Percentiles rank a stretch among this genome's conserved stretches.
phyloP scores from a whole-genome alignment of 1,139 yeast genomes.

The Oligophagozyma castellii region DNA sequence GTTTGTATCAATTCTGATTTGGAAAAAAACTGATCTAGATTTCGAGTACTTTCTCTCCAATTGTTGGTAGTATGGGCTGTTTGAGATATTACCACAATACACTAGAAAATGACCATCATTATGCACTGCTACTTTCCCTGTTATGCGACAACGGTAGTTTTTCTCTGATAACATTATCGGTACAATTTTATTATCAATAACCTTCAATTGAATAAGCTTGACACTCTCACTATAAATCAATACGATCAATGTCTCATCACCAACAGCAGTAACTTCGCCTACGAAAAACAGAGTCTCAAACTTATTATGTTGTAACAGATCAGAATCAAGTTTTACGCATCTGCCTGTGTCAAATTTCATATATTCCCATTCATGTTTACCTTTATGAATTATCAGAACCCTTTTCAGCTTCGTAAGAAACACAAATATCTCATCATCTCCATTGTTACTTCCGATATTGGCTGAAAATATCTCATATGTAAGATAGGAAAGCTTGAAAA shows the following conservation, averaged over 20 bases:
- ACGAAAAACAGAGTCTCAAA: background rate
- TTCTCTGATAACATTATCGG: background rate
- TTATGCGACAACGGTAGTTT: background rate
- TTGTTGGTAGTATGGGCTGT: background rate
- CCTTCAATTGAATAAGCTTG: background rate
- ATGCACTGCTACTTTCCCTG: background rate
- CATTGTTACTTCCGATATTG: background rate
- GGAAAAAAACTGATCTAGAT: background rate
- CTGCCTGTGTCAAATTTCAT: slow-evolving; percentile 18
- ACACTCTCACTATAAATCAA: background rate
- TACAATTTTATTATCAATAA: background rate
- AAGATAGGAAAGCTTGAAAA: background rate
- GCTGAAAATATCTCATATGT: background rate
- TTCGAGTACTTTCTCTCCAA: background rate
- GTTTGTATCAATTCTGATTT: background rate
- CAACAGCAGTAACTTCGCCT: background rate
- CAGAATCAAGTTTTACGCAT: slow-evolving; percentile 7
- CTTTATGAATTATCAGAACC: slow-evolving; percentile 13
- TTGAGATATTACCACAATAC: background rate
- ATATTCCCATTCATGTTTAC: slow-evolving; percentile 15
- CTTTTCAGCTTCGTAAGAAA: slow-evolving; percentile 14
- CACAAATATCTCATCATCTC: slow-evolving; percentile 5
- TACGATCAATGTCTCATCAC: background rate
- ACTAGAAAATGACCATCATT: background rate
- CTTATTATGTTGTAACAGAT: background rate